Percentiles rank a stretch among this genome's conserved stretches.
These are phyloP conservation scores for Pterocarpus santalinus DNA, from an alignment of 306 rosid genomes.

Conservation along the genomic window DNA sequence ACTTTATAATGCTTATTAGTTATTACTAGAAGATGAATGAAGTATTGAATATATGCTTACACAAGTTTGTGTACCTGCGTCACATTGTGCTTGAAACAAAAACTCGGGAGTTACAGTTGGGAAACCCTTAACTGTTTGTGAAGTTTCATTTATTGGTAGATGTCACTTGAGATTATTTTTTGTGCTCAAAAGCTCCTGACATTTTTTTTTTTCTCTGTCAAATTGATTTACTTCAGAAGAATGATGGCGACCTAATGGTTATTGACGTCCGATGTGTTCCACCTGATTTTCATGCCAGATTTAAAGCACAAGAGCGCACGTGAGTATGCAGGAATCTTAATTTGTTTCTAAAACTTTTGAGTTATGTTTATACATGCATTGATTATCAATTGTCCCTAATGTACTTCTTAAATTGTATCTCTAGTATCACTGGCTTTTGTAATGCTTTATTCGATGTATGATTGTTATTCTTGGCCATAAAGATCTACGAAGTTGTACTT, in stretches of 20 bases:
- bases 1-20: constrained; percentile 2
- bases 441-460: neutral
- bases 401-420: constrained; percentile 21
- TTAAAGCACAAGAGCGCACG: constrained; percentile 94
- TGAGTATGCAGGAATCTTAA: constrained; percentile 59
- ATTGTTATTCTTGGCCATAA: neutral
- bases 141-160: neutral
- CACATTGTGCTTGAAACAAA: no score
- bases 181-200: constrained; percentile 41
- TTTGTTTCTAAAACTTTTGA: constrained; percentile 2
- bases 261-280: constrained; percentile 81
- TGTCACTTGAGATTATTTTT: constrained; percentile 21
- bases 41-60: constrained; percentile 14
- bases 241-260: constrained; percentile 78
- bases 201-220: neutral
- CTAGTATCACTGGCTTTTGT: constrained; percentile 28
- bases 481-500: neutral
- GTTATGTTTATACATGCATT: neutral
- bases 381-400: neutral
- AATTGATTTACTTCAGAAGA: constrained; percentile 63
- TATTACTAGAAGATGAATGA: constrained; percentile 24
- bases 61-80: neutral
- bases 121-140: no score
- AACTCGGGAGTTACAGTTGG: no score
- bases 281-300: constrained; percentile 87